Percentiles rank a stretch among this genome's conserved stretches.
These are phyloP conservation scores for Aspergillus campestris DNA, from an alignment of 495 filamentous ascomycete species.

Conservation along the genomic window DNA sequence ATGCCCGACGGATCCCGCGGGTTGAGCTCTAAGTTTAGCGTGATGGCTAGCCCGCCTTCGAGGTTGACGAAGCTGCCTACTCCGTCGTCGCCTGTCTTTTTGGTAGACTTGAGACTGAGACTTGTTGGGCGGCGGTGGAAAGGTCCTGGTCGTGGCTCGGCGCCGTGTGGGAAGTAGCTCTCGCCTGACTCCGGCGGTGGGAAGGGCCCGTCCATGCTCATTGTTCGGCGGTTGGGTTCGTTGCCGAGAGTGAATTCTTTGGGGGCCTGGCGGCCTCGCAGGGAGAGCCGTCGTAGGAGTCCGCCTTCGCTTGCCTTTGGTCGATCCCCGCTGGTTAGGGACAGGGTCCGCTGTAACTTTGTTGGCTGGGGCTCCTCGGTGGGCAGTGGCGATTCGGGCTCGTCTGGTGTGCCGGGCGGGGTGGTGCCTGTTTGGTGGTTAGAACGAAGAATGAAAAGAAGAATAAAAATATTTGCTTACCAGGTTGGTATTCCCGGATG, in stretches of 20 bases:
- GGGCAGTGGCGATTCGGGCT: constrained; percentile 16
- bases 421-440: constrained; percentile 36
- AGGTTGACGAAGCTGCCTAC: constrained; percentile 49
- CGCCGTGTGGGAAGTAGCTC: constrained; percentile 29
- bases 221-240: constrained; percentile 17
- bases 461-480: constrained; percentile 17
- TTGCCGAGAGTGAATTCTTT: constrained; percentile 31
- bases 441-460: neutral
- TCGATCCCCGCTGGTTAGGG: constrained; percentile 51
- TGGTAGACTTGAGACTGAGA: constrained; percentile 49
- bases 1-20: constrained; percentile 79
- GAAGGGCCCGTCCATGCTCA: constrained; percentile 32
- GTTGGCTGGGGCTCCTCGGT: constrained; percentile 39
- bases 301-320: constrained; percentile 32
- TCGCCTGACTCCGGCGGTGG: constrained; percentile 26
- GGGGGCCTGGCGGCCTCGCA: constrained; percentile 33
- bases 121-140: constrained; percentile 72
- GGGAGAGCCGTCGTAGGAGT: constrained; percentile 48
- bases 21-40: constrained; percentile 78
- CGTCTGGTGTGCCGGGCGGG: constrained; percentile 52
- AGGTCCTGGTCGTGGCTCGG: constrained; percentile 30
- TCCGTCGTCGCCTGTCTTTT: constrained; percentile 38
- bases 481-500: constrained; percentile 73
- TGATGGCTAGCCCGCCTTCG: constrained; percentile 72
- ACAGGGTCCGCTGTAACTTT: constrained; percentile 50